phyloP scores from a whole-genome alignment of 805 yeast genomes.

The Monosporozyma aerobia region DNA sequence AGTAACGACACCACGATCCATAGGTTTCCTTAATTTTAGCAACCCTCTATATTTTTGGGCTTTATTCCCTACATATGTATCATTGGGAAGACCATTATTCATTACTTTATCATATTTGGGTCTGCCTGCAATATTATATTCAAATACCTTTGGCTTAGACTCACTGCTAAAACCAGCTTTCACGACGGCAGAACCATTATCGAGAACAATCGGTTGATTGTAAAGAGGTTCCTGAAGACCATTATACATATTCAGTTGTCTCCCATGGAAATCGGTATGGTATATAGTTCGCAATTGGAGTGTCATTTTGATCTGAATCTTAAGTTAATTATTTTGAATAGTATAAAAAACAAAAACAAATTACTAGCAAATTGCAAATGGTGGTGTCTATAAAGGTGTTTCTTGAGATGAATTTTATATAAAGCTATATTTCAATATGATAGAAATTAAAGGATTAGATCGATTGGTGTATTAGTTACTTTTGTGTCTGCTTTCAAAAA shows the following conservation, averaged over 20 bases:
- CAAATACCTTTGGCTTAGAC: conserved; percentile 60
- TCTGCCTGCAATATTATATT: conserved; percentile 63
- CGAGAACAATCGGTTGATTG: conserved; percentile 71
- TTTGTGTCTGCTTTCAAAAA: conserved; percentile 16
- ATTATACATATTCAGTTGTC: not conserved
- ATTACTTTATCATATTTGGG: conserved; percentile 84
- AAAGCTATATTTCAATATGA: not conserved
- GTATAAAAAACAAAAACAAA: too few species aligned
- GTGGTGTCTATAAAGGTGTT: not conserved
- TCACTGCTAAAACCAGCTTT: conserved; percentile 94
- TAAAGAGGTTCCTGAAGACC: conserved; percentile 22
- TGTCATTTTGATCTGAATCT: not conserved
- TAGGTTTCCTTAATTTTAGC: conserved; percentile 60
- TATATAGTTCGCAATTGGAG: not conserved
- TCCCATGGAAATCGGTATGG: not conserved
- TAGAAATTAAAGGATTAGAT: not conserved
- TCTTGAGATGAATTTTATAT: not conserved
- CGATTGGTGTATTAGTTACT: not conserved
- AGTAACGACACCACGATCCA: conserved; percentile 66
- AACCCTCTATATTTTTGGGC: conserved; percentile 77
- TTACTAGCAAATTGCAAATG: too few species aligned
- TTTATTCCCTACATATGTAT: conserved; percentile 60
- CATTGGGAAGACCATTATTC: conserved; percentile 47
- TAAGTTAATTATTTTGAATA: not conserved
- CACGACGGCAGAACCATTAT: conserved; percentile 75